phyloP scores from a whole-genome alignment of 306 rosid genomes.

The Gastrolobium bilobum region DNA sequence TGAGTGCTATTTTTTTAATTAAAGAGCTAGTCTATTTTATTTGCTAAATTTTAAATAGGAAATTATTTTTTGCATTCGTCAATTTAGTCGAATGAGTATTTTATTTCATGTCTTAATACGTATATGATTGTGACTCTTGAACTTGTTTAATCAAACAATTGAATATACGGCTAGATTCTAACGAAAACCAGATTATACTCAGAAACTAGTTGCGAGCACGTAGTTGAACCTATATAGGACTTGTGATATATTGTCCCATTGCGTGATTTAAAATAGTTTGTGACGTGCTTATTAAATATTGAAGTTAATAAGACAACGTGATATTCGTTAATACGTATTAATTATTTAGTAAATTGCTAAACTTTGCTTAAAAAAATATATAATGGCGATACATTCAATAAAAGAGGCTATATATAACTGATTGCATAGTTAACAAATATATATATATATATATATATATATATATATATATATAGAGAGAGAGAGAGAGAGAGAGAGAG shows the following conservation, averaged over 20 bases:
- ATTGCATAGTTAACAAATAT: slow-evolving; percentile 6
- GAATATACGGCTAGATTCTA: slow-evolving; percentile 51
- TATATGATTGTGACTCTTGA: slow-evolving; percentile 7
- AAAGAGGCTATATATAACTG: background rate
- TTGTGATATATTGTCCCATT: slow-evolving; percentile 21
- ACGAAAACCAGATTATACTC: slow-evolving; percentile 34
- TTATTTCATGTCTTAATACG: background rate
- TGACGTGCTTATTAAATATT: background rate
- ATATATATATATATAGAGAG: background rate
- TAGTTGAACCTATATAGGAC: slow-evolving; percentile 8
- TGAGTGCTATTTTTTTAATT: background rate
- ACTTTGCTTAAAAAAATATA: background rate
- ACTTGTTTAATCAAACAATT: slow-evolving; percentile 20
- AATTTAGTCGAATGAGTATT: slow-evolving; percentile 17
- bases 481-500: background rate
- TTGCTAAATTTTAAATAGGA: background rate
- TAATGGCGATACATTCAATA: slow-evolving; percentile 24
- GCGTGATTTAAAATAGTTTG: background rate
- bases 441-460: background rate
- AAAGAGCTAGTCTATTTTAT: background rate
- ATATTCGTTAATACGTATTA: background rate
- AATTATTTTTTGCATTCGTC: background rate
- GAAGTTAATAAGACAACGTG: slow-evolving; percentile 35
- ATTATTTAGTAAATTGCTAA: slow-evolving; percentile 2
- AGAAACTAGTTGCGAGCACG: background rate